Conservation (phyloP, 179 eudicot genomes). For the Nepenthes alata region DNA sequence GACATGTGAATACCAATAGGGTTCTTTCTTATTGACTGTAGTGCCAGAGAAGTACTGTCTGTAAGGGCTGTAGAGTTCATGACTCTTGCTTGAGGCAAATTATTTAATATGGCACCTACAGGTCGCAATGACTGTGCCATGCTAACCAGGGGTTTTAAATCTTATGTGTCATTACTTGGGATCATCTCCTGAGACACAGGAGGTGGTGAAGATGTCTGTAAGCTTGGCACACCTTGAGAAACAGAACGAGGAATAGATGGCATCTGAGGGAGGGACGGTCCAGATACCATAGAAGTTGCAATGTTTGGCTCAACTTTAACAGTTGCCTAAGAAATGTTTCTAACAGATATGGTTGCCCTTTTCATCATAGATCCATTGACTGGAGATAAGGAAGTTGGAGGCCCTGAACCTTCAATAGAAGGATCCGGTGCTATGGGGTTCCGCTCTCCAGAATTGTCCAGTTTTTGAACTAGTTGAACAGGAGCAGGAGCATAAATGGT, state of each 20-base stretch:
- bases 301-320: too few relatives aligned
- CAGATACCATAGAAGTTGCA: too few relatives aligned
- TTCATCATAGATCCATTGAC: too few relatives aligned
- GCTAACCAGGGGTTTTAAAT: constrained; percentile 50
- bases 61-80: constrained; percentile 41
- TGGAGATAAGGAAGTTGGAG: too few relatives aligned
- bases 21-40: constrained; percentile 63
- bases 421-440: too few relatives aligned
- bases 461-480: constrained; percentile 41
- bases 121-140: constrained; percentile 46
- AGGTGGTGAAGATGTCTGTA: constrained; percentile 73
- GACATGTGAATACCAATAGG: constrained; percentile 77
- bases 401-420: too few relatives aligned
- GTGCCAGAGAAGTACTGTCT: constrained; percentile 53
- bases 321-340: too few relatives aligned
- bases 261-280: too few relatives aligned
- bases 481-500: constrained; percentile 31
- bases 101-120: constrained; percentile 61
- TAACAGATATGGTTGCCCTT: too few relatives aligned
- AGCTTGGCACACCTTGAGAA: not conserved
- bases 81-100: constrained; percentile 63
- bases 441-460: too few relatives aligned
- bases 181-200: constrained; percentile 54
- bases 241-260: too few relatives aligned
- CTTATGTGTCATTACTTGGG: constrained; percentile 47